phyloP scores from a whole-genome alignment of 257 asterid genomes.

The Nyctanthes arbortristis region DNA sequence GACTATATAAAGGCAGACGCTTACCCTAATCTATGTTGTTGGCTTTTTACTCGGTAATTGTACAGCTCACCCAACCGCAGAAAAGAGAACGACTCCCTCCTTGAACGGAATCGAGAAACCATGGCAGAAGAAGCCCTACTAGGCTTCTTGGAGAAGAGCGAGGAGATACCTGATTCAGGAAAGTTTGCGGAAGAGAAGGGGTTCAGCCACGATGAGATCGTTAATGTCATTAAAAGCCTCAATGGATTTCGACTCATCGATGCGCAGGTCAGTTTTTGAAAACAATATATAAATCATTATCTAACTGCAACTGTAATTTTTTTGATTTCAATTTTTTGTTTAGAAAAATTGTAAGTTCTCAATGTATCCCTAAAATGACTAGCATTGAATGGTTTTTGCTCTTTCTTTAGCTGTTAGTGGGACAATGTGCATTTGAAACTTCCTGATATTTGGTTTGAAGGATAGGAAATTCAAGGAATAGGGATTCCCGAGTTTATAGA shows the following conservation, averaged over 20 bases:
- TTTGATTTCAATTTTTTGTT: neutral
- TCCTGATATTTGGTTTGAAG: neutral
- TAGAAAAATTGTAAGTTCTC: neutral
- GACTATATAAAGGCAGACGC: no score
- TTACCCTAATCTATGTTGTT: no score
- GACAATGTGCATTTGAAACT: neutral
- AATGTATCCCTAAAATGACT: neutral
- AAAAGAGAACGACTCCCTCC: neutral
- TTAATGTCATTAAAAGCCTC: slow-evolving; percentile 82
- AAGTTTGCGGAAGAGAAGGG: slow-evolving; percentile 69
- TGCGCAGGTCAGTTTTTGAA: slow-evolving; percentile 49
- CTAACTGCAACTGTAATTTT: neutral
- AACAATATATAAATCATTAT: neutral
- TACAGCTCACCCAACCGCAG: slow-evolving; percentile 20
- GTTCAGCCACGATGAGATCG: slow-evolving; percentile 75
- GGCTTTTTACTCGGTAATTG: no score
- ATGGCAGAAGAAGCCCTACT: slow-evolving; percentile 91
- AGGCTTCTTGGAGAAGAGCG: slow-evolving; percentile 58
- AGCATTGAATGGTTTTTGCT: neutral
- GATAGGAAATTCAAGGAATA: neutral
- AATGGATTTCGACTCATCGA: slow-evolving; percentile 70
- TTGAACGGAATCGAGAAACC: slow-evolving; percentile 4
- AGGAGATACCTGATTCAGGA: slow-evolving; percentile 65
- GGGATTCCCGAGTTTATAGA: neutral
- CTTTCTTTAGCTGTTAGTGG: neutral